phyloP scores from a whole-genome alignment of 1,139 yeast genomes.

The Yamadazyma friedrichii region DNA sequence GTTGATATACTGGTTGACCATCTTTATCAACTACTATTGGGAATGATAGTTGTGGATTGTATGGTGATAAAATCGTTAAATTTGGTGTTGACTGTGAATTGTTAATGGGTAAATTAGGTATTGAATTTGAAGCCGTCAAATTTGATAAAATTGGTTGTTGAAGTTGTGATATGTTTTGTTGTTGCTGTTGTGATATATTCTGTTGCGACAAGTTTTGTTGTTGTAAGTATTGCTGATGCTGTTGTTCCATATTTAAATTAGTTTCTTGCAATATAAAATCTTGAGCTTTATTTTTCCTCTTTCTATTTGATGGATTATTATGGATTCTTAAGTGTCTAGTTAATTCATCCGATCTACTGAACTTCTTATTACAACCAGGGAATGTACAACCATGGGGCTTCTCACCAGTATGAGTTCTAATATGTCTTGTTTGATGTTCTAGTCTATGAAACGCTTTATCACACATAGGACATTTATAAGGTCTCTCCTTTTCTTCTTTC shows the following conservation, averaged over 20 bases:
- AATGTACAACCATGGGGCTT: constrained; percentile 73
- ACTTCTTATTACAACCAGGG: constrained; percentile 65
- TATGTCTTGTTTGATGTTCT: constrained; percentile 72
- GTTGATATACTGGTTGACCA: constrained; percentile 36
- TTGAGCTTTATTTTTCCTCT: constrained; percentile 26
- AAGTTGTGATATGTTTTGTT: neutral
- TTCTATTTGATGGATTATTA: constrained; percentile 50
- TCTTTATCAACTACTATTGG: constrained; percentile 35
- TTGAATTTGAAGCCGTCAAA: constrained; percentile 3
- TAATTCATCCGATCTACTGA: constrained; percentile 66
- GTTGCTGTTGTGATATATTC: neutral
- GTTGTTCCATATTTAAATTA: constrained; percentile 7
- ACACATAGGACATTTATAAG: constrained; percentile 62
- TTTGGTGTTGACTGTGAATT: neutral
- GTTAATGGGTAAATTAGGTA: neutral
- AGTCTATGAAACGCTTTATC: constrained; percentile 60
- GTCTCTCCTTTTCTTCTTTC: constrained; percentile 30
- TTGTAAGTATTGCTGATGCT: constrained; percentile 6
- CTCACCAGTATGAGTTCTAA: constrained; percentile 69
- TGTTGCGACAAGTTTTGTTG: neutral
- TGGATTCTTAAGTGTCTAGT: constrained; percentile 68
- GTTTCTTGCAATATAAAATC: constrained; percentile 10
- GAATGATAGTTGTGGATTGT: constrained; percentile 18
- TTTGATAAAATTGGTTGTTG: neutral
- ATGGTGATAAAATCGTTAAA: constrained; percentile 5